Base-by-base conservation (phyloP, 768 basidiomycete genomes). In the Tylopilus sp. region DNA sequence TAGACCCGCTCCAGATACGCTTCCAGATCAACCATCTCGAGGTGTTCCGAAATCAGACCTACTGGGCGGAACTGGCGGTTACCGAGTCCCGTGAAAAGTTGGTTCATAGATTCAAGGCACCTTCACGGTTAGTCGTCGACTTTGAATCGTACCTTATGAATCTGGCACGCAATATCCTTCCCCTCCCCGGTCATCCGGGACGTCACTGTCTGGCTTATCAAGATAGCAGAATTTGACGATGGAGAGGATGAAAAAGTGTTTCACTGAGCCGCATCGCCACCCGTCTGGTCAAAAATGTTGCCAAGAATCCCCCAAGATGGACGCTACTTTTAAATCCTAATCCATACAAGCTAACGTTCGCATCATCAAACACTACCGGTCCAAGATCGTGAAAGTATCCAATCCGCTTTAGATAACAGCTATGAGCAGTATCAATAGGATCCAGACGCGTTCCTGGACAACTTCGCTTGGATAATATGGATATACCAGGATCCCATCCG, bases 251-350 rank as follows among this genome's bases (percentile, higher is more conserved):
- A 98, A 74, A 98, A 96, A 80, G 94, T 89, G 60, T 40, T 67
- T 16, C 22, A 40, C 12, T 25, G 31, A 1, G 65, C 82, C n/a
- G n/a, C n/a, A n/a, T n/a, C n/a, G n/a, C n/a, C n/a, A n/a, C n/a
- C n/a, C n/a, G 89, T 47, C 86, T 99, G 21, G 88, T 98, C 52
- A 96, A 94, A 70, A n/a, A 95, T n/a, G n/a, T n/a, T n/a, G n/a
- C n/a, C n/a, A n/a, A n/a, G n/a, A 94, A 69, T 87, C 91, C 3
- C 90, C 92, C 8, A 94, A 92, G 64, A 78, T 89, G 67, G 95
- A 96, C 63, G 89, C 93, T 19, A 91, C 97, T 1, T 86, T 91
- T 11, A 94, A 92, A 70, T 95, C 92, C 75, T 90, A 84, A 65
- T 95, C 92, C 13, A 84, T 95, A 80, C 88, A 92, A 71, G 94